phyloP scores from a whole-genome alignment of 768 basidiomycete species.

The Podaxis sp. region DNA sequence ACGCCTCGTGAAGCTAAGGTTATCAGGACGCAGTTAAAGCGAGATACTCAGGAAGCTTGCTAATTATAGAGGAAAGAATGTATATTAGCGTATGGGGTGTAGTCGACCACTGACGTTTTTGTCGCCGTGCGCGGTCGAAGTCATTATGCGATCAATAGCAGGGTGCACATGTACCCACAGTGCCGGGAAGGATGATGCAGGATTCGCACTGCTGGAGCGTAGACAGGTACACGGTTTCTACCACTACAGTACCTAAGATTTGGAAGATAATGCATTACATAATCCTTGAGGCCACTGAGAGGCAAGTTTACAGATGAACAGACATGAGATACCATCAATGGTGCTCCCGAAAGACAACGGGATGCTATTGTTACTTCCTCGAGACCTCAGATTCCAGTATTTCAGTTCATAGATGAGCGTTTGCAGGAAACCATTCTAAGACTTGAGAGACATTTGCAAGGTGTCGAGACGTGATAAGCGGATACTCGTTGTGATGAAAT shows the following conservation, averaged over 20 bases:
- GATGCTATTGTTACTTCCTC: no score
- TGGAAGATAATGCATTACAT: background rate
- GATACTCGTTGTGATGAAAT: slow-evolving; percentile 22
- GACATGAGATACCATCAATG: background rate
- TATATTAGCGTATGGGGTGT: slow-evolving; percentile 69
- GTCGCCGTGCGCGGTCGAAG: slow-evolving; percentile 56
- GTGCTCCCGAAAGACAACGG: no score
- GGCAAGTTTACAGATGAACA: background rate
- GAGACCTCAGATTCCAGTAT: background rate
- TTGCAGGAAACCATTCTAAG: background rate
- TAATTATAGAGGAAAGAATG: slow-evolving; percentile 85
- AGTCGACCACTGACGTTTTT: slow-evolving; percentile 69
- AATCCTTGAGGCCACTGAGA: background rate
- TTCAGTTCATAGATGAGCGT: background rate
- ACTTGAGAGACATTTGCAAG: background rate
- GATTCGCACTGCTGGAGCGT: slow-evolving; percentile 60
- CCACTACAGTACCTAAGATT: background rate
- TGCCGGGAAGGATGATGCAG: slow-evolving; percentile 64
- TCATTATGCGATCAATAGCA: slow-evolving; percentile 73
- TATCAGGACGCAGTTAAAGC: slow-evolving; percentile 1
- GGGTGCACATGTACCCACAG: slow-evolving; percentile 76
- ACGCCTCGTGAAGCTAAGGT: slow-evolving; percentile 52
- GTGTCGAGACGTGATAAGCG: slow-evolving; percentile 5
- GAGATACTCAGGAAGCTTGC: slow-evolving; percentile 25
- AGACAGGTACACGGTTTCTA: background rate